Evolutionary conservation across 2,329 filamentous ascomycete genomes (phyloP).

Genomic region (Xylariaceae sp.): DNA sequence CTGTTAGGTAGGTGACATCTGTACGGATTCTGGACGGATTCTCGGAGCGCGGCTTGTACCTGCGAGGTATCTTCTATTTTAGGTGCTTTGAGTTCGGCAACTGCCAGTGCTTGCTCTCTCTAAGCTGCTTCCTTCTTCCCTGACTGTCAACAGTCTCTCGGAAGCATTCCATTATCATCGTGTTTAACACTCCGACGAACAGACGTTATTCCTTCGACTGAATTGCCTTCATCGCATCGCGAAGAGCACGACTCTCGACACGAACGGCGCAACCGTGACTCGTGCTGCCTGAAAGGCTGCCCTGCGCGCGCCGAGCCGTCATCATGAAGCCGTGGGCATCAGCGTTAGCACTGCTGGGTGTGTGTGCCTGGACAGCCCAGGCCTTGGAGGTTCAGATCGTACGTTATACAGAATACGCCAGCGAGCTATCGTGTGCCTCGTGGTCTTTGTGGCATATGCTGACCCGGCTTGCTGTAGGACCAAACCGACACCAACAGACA

Average conservation of each 20-base stretch:
- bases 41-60: background rate
- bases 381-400: constrained; percentile 58
- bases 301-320: constrained; percentile 28
- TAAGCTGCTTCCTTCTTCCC: background rate
- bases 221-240: background rate
- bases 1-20: background rate
- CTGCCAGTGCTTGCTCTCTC: background rate
- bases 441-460: constrained; percentile 6
- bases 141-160: background rate
- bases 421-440: background rate
- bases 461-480: constrained; percentile 47
- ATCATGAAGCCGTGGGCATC: constrained; percentile 53
- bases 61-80: background rate
- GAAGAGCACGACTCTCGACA: constrained; percentile 2
- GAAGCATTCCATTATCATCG: background rate
- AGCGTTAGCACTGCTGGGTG: constrained; percentile 45
- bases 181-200: background rate
- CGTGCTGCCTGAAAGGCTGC: constrained; percentile 28
- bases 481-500: constrained; percentile 71
- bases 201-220: background rate
- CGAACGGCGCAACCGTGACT: constrained; percentile 19
- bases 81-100: background rate
- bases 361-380: constrained; percentile 49
- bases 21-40: background rate
- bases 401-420: constrained; percentile 23